Evolutionary conservation across 805 yeast species (phyloP).

Genomic region (Metschnikowia shivogae): DNA sequence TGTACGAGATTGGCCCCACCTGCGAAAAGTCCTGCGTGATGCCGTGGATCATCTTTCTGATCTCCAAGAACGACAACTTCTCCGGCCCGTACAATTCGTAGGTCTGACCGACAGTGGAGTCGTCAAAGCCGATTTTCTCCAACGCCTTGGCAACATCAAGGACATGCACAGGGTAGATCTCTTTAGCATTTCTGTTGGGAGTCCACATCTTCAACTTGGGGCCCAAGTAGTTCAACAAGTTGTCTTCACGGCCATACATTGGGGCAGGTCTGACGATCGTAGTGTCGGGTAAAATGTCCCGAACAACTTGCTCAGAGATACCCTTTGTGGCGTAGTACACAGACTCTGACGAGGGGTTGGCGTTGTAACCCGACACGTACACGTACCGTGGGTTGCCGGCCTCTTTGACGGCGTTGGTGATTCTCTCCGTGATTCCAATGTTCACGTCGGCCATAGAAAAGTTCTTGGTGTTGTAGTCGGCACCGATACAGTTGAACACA

Average conservation of each 20-base stretch:
- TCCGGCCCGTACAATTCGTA: constrained; percentile 76
- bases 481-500: constrained; percentile 76
- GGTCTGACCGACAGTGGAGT: constrained; percentile 70
- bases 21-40: constrained; percentile 48
- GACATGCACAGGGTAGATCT: constrained; percentile 68
- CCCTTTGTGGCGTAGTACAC: constrained; percentile 78
- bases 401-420: constrained; percentile 67
- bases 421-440: constrained; percentile 72
- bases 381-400: constrained; percentile 69
- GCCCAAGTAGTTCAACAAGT: constrained; percentile 58
- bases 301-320: constrained; percentile 67
- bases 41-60: constrained; percentile 67
- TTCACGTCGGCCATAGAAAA: constrained; percentile 80
- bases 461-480: constrained; percentile 72
- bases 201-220: constrained; percentile 58
- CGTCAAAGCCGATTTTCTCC: constrained; percentile 76
- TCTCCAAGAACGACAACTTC: constrained; percentile 53
- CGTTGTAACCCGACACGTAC: constrained; percentile 78
- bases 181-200: constrained; percentile 60
- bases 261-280: constrained; percentile 86
- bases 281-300: constrained; percentile 63
- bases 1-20: constrained; percentile 43
- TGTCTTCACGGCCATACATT: constrained; percentile 71
- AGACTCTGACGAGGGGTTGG: constrained; percentile 62
- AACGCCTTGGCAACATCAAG: constrained; percentile 74